phyloP scores from a whole-genome alignment of 2,329 filamentous ascomycete species.

The Aspergillus novofumigatus region DNA sequence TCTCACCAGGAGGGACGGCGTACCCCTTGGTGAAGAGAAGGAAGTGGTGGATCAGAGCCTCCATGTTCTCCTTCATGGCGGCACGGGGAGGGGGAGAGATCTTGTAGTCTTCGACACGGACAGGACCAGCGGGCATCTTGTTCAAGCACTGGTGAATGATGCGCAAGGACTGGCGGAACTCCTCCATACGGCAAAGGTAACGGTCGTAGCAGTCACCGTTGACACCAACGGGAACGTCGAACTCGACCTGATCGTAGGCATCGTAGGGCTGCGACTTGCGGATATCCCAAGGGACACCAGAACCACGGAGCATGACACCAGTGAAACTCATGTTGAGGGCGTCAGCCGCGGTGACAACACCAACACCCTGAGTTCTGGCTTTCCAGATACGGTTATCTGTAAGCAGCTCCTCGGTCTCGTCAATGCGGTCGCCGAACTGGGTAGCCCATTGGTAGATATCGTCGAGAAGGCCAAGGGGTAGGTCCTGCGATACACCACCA shows the following conservation, averaged over 20 bases:
- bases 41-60: conserved; percentile 98
- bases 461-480: conserved; percentile 88
- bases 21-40: conserved; percentile 98
- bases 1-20: conserved; percentile 93
- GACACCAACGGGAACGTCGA: conserved; percentile 92
- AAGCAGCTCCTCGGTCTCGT: conserved; percentile 97
- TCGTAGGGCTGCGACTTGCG: conserved; percentile 97
- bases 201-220: conserved; percentile 99
- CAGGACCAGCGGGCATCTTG: conserved; percentile 93
- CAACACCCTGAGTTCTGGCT: conserved; percentile 82
- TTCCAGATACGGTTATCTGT: conserved; percentile 99
- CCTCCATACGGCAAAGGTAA: conserved; percentile 98
- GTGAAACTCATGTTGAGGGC: conserved; percentile 97
- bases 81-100: conserved; percentile 89
- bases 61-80: conserved; percentile 99
- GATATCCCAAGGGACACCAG: conserved; percentile 92
- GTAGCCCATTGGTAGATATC: conserved; percentile 99
- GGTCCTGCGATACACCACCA: conserved; percentile 92
- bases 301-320: conserved; percentile 96
- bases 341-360: conserved; percentile 84
- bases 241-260: conserved; percentile 95
- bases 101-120: conserved; percentile 99
- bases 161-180: conserved; percentile 95
- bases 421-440: conserved; percentile 96
- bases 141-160: conserved; percentile 99